Evolutionary conservation across 176 grass and related monocot genomes (phyloP), one percentile per base, ranked within the genome.

Genomic region (Cenchrus fungigraminus): DNA sequence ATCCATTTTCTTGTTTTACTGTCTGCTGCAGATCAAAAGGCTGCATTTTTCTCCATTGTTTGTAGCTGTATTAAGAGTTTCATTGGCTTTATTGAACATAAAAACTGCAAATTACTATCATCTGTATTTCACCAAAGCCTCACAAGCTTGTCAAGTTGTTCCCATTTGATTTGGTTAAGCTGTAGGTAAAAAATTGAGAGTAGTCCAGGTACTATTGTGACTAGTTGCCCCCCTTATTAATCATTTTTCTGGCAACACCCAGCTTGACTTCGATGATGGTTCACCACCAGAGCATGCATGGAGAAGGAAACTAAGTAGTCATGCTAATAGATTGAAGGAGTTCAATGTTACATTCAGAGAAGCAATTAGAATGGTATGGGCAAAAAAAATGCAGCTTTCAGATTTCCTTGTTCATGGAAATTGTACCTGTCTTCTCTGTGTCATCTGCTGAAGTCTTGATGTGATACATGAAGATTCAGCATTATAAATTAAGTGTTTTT

Each of bases 301-400:
- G 96, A 87, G 96, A 82, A 88, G 96, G 78, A 86, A 92, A 85
- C 81, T 98, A 79, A 95, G 91, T 65, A 95, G 96, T 66, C 96
- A 98, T 78, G 96, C 96, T 83, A 95, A 98, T 82, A 93, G 83
- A 82, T 45, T 98, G 73, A 98, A 95, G 80, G 93, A 98, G 88
- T 98, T 98, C 79, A 98, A 85, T 80, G 91, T 98, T 65, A 98
- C 96, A 57, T 92, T 93, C 79, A 94, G 89, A 85, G 96, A 98
- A 60, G 96, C 96, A 58, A 79, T 98, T 84, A 90, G 65, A 86
- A 95, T 98, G 96, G 96, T 98, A 92, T 63, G 51, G 17, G 5
- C 12, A 56, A 60, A 40, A 69, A 82, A 82, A 78, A 73, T 78
- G 57, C 22, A 61, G 62, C 54, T 86, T 15, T 71, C 73, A 83